Conservation (phyloP, 805 yeast genomes). For the Zygoascus biomembranicola region DNA sequence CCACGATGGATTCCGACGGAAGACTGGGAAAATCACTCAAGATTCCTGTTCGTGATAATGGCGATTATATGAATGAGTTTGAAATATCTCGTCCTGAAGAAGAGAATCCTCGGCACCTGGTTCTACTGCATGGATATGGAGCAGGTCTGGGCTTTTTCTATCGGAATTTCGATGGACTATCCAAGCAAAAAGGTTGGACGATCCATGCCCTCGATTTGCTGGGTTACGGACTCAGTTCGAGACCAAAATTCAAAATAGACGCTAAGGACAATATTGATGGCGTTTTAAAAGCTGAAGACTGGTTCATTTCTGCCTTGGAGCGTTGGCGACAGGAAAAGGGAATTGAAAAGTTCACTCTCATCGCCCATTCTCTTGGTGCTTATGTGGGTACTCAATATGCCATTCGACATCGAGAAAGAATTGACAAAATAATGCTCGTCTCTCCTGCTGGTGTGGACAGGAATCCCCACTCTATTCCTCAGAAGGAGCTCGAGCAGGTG, state of each 20-base stretch:
- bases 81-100: constrained; percentile 30
- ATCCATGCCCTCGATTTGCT: constrained; percentile 81
- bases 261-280: constrained; percentile 21
- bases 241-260: constrained; percentile 43
- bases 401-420: constrained; percentile 48
- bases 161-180: constrained; percentile 52
- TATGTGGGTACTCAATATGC: constrained; percentile 68
- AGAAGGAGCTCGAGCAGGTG: neutral
- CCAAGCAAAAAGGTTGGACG: constrained; percentile 42
- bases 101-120: constrained; percentile 34
- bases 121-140: constrained; percentile 87
- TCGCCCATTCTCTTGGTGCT: constrained; percentile 93
- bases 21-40: constrained; percentile 28
- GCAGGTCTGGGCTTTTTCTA: constrained; percentile 82
- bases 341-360: constrained; percentile 44
- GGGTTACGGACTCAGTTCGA: constrained; percentile 85
- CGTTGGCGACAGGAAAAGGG: constrained; percentile 52
- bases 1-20: constrained; percentile 22
- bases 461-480: constrained; percentile 2
- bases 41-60: neutral
- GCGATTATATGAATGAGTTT: constrained; percentile 66
- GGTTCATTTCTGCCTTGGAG: constrained; percentile 58
- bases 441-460: constrained; percentile 82
- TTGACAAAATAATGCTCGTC: constrained; percentile 61
- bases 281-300: constrained; percentile 45